These are phyloP conservation scores for Selaginella tamariscina DNA, from an alignment of 75 land plant genomes.

Conservation along the genomic window DNA sequence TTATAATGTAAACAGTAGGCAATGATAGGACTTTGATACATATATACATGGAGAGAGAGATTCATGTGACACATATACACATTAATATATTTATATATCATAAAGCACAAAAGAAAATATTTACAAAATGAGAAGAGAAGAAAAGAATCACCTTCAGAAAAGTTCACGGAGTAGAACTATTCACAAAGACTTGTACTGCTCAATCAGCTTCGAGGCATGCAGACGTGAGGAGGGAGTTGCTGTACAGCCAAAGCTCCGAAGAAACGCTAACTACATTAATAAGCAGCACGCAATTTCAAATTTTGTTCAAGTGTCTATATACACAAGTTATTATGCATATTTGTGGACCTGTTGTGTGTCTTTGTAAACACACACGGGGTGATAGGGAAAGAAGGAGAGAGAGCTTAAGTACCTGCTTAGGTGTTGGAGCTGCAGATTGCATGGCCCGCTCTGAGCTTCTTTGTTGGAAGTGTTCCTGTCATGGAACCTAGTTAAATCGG, in stretches of 20 bases:
- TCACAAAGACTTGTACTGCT: slow-evolving; percentile 44
- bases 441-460: slow-evolving; percentile 59
- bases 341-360: not conserved
- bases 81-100: too few species aligned
- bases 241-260: slow-evolving; percentile 60
- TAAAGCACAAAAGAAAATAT: too few species aligned
- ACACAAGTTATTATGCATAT: not conserved
- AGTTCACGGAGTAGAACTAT: too few species aligned
- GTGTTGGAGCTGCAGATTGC: slow-evolving; percentile 57
- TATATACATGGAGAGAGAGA: too few species aligned
- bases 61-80: too few species aligned
- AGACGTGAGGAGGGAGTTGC: slow-evolving; percentile 56
- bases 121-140: too few species aligned
- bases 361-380: not conserved
- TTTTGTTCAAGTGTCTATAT: slow-evolving; percentile 2
- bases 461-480: slow-evolving; percentile 82
- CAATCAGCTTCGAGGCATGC: slow-evolving; percentile 69
- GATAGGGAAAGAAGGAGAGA: not conserved
- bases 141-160: too few species aligned
- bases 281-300: not conserved
- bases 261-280: slow-evolving; percentile 34
- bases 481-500: not conserved
- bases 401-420: slow-evolving; percentile 63
- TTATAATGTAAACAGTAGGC: too few species aligned
- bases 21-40: too few species aligned